phyloP scores from a whole-genome alignment of 2,329 filamentous ascomycete species.

The Rachicladosporium sp. region DNA sequence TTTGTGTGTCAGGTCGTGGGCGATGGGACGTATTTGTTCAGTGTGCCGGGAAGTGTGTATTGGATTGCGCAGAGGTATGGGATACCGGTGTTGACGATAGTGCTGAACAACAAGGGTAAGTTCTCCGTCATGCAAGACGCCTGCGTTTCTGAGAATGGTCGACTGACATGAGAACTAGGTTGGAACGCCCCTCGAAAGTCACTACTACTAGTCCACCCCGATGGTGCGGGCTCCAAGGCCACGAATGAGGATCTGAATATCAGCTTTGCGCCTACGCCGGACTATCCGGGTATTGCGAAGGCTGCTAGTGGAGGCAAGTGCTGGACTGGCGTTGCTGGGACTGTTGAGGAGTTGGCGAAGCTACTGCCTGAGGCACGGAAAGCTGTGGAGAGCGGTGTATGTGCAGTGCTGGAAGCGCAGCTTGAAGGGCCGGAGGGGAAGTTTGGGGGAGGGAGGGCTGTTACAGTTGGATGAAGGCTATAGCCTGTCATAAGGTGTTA shows the following conservation, averaged over 20 bases:
- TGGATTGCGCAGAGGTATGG: slow-evolving; percentile 56
- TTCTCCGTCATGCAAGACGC: not conserved
- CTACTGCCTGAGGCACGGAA: slow-evolving; percentile 39
- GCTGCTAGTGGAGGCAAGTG: slow-evolving; percentile 50
- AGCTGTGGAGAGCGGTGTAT: slow-evolving; percentile 42
- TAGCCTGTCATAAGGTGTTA: too few relatives aligned
- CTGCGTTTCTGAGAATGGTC: not conserved
- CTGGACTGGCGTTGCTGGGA: slow-evolving; percentile 49
- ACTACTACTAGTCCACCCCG: slow-evolving; percentile 52
- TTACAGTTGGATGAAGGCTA: slow-evolving; percentile 3
- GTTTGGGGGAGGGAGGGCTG: slow-evolving; percentile 30
- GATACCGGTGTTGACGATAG: slow-evolving; percentile 54
- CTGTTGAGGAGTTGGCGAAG: slow-evolving; percentile 40
- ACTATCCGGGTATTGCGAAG: slow-evolving; percentile 56
- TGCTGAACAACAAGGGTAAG: slow-evolving; percentile 53
- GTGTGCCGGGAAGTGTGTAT: slow-evolving; percentile 52
- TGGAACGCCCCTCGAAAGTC: slow-evolving; percentile 55
- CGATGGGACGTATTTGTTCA: slow-evolving; percentile 56
- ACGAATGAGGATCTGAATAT: slow-evolving; percentile 55
- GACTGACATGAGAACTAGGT: slow-evolving; percentile 23
- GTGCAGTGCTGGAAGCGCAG: slow-evolving; percentile 52
- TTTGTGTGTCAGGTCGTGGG: slow-evolving; percentile 55
- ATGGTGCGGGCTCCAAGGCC: slow-evolving; percentile 49
- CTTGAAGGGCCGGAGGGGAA: slow-evolving; percentile 47
- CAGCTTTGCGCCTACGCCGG: slow-evolving; percentile 51